A percentile compares a stretch with the other conserved stretches of the same genome.
These are phyloP conservation scores for Colletotrichum cereale DNA, from an alignment of 2,329 filamentous ascomycete genomes.

Conservation along the genomic window DNA sequence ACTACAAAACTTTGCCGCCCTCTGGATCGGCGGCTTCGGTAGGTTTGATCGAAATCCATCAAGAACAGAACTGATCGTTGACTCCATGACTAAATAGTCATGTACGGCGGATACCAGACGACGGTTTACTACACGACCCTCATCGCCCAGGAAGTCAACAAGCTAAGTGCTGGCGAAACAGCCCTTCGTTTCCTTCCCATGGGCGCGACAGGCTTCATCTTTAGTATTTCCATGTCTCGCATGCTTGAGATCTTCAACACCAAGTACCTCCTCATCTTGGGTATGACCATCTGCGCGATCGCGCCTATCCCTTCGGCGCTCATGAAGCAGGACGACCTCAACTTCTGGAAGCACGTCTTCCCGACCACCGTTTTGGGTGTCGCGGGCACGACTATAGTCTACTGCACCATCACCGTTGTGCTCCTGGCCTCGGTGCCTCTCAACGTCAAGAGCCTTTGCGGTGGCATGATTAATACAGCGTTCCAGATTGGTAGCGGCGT, in stretches of 20 bases:
- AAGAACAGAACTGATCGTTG: background rate
- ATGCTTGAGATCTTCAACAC: constrained; percentile 36
- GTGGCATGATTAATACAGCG: constrained; percentile 36
- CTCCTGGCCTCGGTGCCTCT: constrained; percentile 31
- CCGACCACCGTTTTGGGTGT: constrained; percentile 33
- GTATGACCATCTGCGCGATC: constrained; percentile 32
- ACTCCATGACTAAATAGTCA: constrained; percentile 17
- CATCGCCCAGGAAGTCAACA: constrained; percentile 33
- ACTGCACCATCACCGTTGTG: constrained; percentile 38
- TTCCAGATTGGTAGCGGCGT: constrained; percentile 36
- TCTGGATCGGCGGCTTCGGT: constrained; percentile 58
- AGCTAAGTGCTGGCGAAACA: constrained; percentile 28
- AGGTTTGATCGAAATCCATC: background rate
- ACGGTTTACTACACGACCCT: constrained; percentile 37
- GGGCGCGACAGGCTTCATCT: constrained; percentile 33
- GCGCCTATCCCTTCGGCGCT: constrained; percentile 30
- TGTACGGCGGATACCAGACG: constrained; percentile 36
- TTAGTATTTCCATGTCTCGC: constrained; percentile 36
- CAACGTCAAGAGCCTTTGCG: constrained; percentile 39
- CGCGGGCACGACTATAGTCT: constrained; percentile 31
- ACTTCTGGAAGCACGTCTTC: constrained; percentile 37
- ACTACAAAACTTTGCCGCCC: constrained; percentile 57
- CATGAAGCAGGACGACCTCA: constrained; percentile 27
- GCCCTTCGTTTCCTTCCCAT: constrained; percentile 34
- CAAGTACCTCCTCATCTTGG: constrained; percentile 19